Conservation (phyloP, 352 stramenopile species). For the Phytophthora lateralis region DNA sequence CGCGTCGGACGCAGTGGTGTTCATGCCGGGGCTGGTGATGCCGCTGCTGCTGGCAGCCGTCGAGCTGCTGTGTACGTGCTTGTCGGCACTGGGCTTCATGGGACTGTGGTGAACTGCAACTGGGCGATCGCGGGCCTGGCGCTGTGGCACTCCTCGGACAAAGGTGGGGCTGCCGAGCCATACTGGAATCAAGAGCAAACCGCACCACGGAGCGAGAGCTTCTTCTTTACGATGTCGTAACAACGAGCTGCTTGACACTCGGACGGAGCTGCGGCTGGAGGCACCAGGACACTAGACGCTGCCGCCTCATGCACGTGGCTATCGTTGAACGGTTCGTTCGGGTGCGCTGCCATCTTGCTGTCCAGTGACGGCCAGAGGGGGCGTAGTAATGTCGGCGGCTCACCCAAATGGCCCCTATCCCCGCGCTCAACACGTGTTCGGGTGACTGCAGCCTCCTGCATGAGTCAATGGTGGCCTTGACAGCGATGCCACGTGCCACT, state of each 20-base stretch:
- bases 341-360: neutral
- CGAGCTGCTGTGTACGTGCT: conserved; percentile 27
- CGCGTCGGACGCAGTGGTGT: conserved; percentile 28
- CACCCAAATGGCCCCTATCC: conserved; percentile 7
- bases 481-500: neutral
- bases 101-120: conserved; percentile 17
- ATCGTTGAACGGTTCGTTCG: neutral
- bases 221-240: conserved; percentile 14
- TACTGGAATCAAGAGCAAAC: conserved; percentile 9
- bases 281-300: neutral
- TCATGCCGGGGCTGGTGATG: conserved; percentile 18
- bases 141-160: conserved; percentile 2
- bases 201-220: neutral
- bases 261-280: neutral
- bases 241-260: conserved; percentile 6
- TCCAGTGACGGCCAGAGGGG: conserved; percentile 11
- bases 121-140: conserved; percentile 10
- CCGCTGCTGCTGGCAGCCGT: conserved; percentile 23
- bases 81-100: conserved; percentile 21
- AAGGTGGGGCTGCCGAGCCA: conserved; percentile 3
- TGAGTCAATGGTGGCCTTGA: neutral
- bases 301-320: conserved; percentile 8
- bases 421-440: conserved; percentile 24
- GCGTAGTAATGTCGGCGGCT: conserved; percentile 14
- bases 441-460: conserved; percentile 3